Conservation (phyloP, 73 alveolate genomes). For the Paramecium primaurelia region DNA sequence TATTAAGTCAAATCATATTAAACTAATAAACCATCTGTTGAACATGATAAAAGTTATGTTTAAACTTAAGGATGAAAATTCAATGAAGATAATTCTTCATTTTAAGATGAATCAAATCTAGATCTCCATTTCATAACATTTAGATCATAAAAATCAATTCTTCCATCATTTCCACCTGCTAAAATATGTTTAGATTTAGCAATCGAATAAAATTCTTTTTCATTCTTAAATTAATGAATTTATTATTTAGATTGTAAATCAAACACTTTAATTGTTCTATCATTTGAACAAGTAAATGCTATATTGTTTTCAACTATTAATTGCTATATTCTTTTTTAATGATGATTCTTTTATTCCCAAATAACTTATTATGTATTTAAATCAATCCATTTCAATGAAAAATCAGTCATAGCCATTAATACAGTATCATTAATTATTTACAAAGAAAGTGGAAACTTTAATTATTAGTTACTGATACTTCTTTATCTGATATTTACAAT, state of each 20-base stretch:
- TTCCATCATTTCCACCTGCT: slow-evolving; percentile 54
- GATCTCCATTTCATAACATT: slow-evolving; percentile 57
- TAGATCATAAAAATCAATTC: slow-evolving; percentile 59
- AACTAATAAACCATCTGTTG: slow-evolving; percentile 53
- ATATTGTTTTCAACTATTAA: background rate
- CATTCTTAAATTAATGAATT: slow-evolving; percentile 12
- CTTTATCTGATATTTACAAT: background rate
- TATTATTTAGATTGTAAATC: background rate
- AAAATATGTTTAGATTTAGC: slow-evolving; percentile 60
- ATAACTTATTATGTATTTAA: background rate
- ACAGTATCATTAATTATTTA: background rate
- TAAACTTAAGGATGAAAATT: background rate
- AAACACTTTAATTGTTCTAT: slow-evolving; percentile 6
- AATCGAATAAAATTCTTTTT: slow-evolving; percentile 43
- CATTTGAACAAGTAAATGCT: background rate
- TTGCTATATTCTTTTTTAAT: slow-evolving; percentile 12
- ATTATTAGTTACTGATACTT: background rate
- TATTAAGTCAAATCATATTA: slow-evolving; percentile 33
- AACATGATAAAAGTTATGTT: slow-evolving; percentile 35
- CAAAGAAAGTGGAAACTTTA: background rate
- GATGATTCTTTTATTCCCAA: background rate
- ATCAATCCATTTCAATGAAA: slow-evolving; percentile 28
- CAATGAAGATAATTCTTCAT: slow-evolving; percentile 44
- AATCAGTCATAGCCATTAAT: slow-evolving; percentile 38
- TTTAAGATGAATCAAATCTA: slow-evolving; percentile 44